Base-by-base conservation (phyloP, 805 yeast genomes). In the Danielozyma ontarioensis region DNA sequence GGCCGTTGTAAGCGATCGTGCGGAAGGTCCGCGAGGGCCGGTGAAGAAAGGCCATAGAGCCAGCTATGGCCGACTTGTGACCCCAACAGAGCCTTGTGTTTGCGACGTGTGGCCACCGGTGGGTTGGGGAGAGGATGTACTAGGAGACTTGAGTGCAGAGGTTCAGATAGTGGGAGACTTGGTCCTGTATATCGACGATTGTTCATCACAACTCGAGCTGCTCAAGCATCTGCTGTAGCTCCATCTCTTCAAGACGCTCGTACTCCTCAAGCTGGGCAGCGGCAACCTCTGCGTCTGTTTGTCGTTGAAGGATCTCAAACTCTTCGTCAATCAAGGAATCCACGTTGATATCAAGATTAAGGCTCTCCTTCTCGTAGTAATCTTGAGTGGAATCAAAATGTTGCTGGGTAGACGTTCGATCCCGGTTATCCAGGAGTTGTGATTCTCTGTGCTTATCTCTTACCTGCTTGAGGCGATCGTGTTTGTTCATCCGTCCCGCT, bases 221-320 rank as follows among this genome's bases (percentile, higher is more conserved):
- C 13, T 29, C n/a, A 19, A 45, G 40, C 27, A 36, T 48, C 22
- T 40, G 45, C 31, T 39, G 48, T 17, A 45, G 42, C 38, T 45
- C 50, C 18, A 19, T 19, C 22, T 19, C 8, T 10, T 19, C 22
- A 10, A 19, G 22, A 6, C 22, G 22, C 8, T 6, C 8, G 22
- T 19, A 19, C 22, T 19, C 22, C 22, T 19, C 22, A 6, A 19
- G 10, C 22, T 19, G 8, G n/a, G n/a, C n/a, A n/a, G n/a, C n/a
- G n/a, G n/a, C n/a, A n/a, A n/a, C n/a, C n/a, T n/a, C n/a, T n/a
- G n/a, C n/a, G n/a, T n/a, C n/a, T n/a, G n/a, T n/a, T n/a, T n/a
- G n/a, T n/a, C n/a, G n/a, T n/a, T n/a, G n/a, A 6, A 19, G 10
- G 8, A 6, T 6, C 22, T 19, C 22, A 19, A 38, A 28, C 35